phyloP scores from a whole-genome alignment of 108 stramenopile species.

The Cyclotella kingstonii region DNA sequence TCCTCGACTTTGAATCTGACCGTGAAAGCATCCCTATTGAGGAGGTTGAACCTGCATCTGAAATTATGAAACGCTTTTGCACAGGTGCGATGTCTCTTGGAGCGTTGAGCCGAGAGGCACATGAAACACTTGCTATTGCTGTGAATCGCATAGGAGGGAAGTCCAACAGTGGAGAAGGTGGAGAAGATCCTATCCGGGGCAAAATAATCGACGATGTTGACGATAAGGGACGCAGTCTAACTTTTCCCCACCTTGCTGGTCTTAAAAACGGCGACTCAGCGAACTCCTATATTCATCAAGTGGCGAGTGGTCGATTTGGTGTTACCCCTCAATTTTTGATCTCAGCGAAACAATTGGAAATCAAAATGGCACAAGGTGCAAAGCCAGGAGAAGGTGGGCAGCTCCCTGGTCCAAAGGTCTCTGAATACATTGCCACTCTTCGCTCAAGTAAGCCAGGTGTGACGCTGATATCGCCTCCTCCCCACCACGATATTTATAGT shows the following conservation, averaged over 20 bases:
- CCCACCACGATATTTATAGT: constrained; percentile 96
- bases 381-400: constrained; percentile 97
- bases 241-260: constrained; percentile 87
- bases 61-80: constrained; percentile 91
- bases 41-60: constrained; percentile 81
- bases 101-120: constrained; percentile 89
- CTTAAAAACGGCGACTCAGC: constrained; percentile 89
- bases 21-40: constrained; percentile 77
- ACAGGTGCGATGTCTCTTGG: constrained; percentile 96
- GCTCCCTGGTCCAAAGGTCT: constrained; percentile 91
- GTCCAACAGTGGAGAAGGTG: constrained; percentile 95
- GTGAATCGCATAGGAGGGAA: constrained; percentile 92
- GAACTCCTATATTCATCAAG: constrained; percentile 89
- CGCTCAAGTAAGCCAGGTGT: constrained; percentile 91
- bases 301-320: constrained; percentile 93
- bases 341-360: constrained; percentile 90
- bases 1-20: constrained; percentile 89
- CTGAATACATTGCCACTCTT: constrained; percentile 89
- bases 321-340: constrained; percentile 92
- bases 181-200: constrained; percentile 82
- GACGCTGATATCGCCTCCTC: constrained; percentile 92
- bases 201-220: constrained; percentile 73
- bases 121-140: constrained; percentile 94
- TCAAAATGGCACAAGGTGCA: constrained; percentile 97
- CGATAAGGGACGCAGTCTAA: constrained; percentile 73